Base-by-base conservation (phyloP, 345 rosid genomes). In the Sonneratia alba region DNA sequence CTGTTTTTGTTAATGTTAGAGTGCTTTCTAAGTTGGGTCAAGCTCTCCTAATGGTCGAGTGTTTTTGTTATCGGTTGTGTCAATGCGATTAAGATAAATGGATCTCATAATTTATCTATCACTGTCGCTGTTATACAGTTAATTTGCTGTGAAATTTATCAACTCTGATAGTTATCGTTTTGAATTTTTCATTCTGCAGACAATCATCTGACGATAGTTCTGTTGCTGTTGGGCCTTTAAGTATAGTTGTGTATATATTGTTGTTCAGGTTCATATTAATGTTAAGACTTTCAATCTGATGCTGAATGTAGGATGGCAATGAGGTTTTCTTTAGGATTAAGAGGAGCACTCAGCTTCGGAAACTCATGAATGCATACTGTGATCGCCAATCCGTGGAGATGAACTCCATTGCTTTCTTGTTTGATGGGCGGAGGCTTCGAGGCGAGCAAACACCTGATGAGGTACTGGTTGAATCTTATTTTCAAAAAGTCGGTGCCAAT, bases 361-460 rank as follows among this genome's bases (percentile, higher is more conserved):
- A 92, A 77, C 89, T 92, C 16, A 90, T 92, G 96, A 85, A 69
- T 19, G 98, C 98, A 0, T 92, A 90, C 71, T 92, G 96, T 59
- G 92, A 92, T 51, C 82, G 95, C 3, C 96, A 92, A 62, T 90
- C 96, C 1, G 96, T 88, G 69, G 95, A 88, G 66, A 47, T 85
- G 40, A 87, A 76, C 82, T 85, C 96, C 27, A 90, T 90, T 51
- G 96, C 96, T 32, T 90, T 92, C 87, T 77, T 92, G 77, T 90
- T 87, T 69, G 96, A 92, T 81, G 98, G 98, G 1, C 94, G 94
- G 68, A 81, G 98, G 68, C 92, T 92, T 56, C 90, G 96, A 3
- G 87, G 72, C 1, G 95, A 92, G 77, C 96, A 92, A 82, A 92
- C 96, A 32, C 98, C 98, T n/a, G 94, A 92, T 70, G 95, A 92